Percentiles rank a stretch among this genome's conserved stretches.
Evolutionary conservation across 345 rosid species (phyloP).

Genomic region (Citrus sinensis): DVS_A1.0 CM039162.1:32283001-32283500

Average conservation of each 20-base stretch:
- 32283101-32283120: constrained; percentile 89
- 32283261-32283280: constrained; percentile 90
- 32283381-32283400: constrained; percentile 83
- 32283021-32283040: constrained; percentile 87
- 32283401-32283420: constrained; percentile 65
- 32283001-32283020: constrained; percentile 81
- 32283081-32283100: constrained; percentile 77
- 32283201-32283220: constrained; percentile 79
- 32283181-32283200: constrained; percentile 73
- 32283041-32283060: constrained; percentile 65
- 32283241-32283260: constrained; percentile 94
- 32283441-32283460: background rate
- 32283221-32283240: constrained; percentile 68
- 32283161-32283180: constrained; percentile 78
- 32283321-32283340: constrained; percentile 24
- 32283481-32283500: constrained; percentile 1
- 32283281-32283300: constrained; percentile 67
- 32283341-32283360: constrained; percentile 35
- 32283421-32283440: background rate
- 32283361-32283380: constrained; percentile 48
- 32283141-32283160: constrained; percentile 86
- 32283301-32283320: constrained; percentile 63
- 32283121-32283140: constrained; percentile 98
- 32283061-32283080: constrained; percentile 91
- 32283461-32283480: background rate